Evolutionary conservation across 495 filamentous ascomycete species (phyloP).

Genomic region (Neurospora sp.): DNA sequence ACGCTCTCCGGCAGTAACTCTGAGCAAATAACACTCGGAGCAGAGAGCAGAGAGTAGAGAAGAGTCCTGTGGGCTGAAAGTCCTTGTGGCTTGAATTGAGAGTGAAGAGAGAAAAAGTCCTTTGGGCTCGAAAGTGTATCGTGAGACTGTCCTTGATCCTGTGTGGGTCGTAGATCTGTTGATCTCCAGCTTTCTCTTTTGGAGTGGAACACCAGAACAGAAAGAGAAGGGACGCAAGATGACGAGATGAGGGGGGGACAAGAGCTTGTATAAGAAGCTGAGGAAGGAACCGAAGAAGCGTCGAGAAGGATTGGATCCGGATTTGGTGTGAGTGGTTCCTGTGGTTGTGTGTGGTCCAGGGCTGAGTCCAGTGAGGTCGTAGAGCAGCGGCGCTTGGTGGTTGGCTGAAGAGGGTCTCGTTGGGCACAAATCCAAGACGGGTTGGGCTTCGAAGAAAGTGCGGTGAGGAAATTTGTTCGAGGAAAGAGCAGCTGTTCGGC

Average conservation of each 20-base stretch:
- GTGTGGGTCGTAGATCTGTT: neutral
- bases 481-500: conserved; percentile 36
- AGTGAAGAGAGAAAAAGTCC: neutral
- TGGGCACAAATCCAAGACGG: conserved; percentile 34
- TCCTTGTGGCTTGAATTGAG: neutral
- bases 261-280: neutral
- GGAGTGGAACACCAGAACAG: neutral
- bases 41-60: conserved; percentile 6
- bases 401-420: conserved; percentile 7
- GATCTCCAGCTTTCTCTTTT: neutral
- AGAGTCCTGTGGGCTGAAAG: conserved; percentile 13
- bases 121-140: neutral
- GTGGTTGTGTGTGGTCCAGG: neutral
- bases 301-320: neutral
- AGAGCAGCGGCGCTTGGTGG: neutral
- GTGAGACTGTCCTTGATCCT: conserved; percentile 1
- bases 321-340: neutral
- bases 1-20: neutral
- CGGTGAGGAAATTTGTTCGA: conserved; percentile 16
- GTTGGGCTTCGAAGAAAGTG: conserved; percentile 34
- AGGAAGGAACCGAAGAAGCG: neutral
- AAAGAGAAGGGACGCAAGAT: neutral
- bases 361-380: neutral
- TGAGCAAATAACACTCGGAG: conserved; percentile 13
- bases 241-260: neutral